phyloP scores from a whole-genome alignment of 805 yeast species.

The Candida bentonensis region DNA sequence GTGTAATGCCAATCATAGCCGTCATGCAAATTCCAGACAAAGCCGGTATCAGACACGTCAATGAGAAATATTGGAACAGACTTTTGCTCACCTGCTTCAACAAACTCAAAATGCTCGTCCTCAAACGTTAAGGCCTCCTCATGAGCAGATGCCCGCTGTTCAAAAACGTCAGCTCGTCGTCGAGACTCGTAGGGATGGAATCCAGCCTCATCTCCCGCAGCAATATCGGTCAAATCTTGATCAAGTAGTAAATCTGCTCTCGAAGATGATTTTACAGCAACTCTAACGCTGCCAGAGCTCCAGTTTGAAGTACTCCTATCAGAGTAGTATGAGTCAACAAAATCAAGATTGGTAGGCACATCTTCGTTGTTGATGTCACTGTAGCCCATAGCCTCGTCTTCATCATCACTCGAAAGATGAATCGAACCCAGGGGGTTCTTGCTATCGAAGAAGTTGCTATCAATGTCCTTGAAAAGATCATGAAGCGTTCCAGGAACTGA shows the following conservation, averaged over 20 bases:
- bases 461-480: slow-evolving; percentile 30
- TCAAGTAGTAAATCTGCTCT: slow-evolving; percentile 18
- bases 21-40: slow-evolving; percentile 44
- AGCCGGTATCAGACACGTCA: slow-evolving; percentile 6
- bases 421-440: slow-evolving; percentile 14
- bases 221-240: slow-evolving; percentile 19
- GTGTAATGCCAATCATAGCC: slow-evolving; percentile 91
- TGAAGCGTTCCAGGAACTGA: slow-evolving; percentile 23
- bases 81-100: not conserved
- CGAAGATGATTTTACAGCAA: slow-evolving; percentile 5
- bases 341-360: slow-evolving; percentile 14
- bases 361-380: slow-evolving; percentile 7
- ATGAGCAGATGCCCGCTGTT: slow-evolving; percentile 10
- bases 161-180: slow-evolving; percentile 7
- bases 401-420: slow-evolving; percentile 30
- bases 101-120: slow-evolving; percentile 16
- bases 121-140: slow-evolving; percentile 7
- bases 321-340: slow-evolving; percentile 21
- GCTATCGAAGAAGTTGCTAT: slow-evolving; percentile 6
- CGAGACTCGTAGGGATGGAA: slow-evolving; percentile 6
- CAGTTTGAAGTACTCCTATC: not conserved
- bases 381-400: slow-evolving; percentile 15
- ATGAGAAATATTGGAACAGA: not conserved
- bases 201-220: slow-evolving; percentile 8
- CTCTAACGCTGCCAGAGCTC: not conserved